Conservation (phyloP, 495 filamentous ascomycete genomes). For the Evernia prunastri region DNA sequence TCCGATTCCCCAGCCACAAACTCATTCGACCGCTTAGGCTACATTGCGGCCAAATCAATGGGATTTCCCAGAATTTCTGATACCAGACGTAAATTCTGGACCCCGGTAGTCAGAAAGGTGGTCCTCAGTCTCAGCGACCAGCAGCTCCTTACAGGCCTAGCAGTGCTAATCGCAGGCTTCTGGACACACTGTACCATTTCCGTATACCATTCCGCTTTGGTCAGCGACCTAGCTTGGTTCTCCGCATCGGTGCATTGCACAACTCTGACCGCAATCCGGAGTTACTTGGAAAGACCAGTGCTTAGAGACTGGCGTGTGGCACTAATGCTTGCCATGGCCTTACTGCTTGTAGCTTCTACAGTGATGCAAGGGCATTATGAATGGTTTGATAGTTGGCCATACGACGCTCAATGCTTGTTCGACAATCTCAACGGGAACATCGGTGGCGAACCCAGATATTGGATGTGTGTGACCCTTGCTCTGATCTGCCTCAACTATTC, state of each 20-base stretch:
- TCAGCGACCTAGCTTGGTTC: constrained; percentile 32
- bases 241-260: constrained; percentile 29
- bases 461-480: constrained; percentile 15
- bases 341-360: constrained; percentile 6
- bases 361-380: constrained; percentile 18
- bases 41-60: background rate
- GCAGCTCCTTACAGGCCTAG: constrained; percentile 40
- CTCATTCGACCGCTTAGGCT: constrained; percentile 6
- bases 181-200: constrained; percentile 33
- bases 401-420: constrained; percentile 24
- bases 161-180: constrained; percentile 33
- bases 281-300: constrained; percentile 1
- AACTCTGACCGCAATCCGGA: constrained; percentile 21
- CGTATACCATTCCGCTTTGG: constrained; percentile 35
- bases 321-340: constrained; percentile 12
- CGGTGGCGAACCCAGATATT: constrained; percentile 5
- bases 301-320: constrained; percentile 13
- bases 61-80: background rate
- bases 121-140: constrained; percentile 38
- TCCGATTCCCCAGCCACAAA: constrained; percentile 1
- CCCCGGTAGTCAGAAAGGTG: constrained; percentile 17
- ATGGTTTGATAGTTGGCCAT: constrained; percentile 21
- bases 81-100: constrained; percentile 5
- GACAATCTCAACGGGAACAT: constrained; percentile 20
- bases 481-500: constrained; percentile 13